Base-by-base conservation (phyloP, 306 rosid genomes). In the Prunus armeniaca region DNA sequence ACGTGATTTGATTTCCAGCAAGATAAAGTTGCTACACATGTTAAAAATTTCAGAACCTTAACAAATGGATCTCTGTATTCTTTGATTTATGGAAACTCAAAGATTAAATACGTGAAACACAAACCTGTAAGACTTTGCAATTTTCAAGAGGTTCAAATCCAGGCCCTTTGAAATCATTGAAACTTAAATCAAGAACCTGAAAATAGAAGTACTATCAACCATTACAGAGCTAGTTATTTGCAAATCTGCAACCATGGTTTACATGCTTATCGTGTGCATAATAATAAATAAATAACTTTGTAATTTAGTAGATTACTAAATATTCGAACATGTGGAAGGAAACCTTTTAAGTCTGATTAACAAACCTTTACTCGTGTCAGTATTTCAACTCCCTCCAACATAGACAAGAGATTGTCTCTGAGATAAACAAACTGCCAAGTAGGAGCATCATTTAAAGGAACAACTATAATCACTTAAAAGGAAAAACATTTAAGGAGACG, bases 141-240 rank as follows among this genome's bases (percentile, higher is more conserved):
- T 83, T 91, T 77, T 91, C 96, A 67, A 96, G 97, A 80, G 99
- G 99, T 80, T 96, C 99, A 85, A 96, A 96, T 78, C 97, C 99
- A 74, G 98, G 99, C 58, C 98, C 99, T 83, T 92, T 92, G 84
- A 96, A 96, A 72, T 91, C 96, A 84, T 96, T 96, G 84, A 96
- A 96, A 85, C 99, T 96, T 87, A 96, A 86, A 86, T 96, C 98
- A 73, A 96, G 98, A 91, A 96, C 99, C 99, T 95, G 86, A 68
- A 65, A 38, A 66, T 25, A 75, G n/a, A 61, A 67, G 73, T 61
- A 76, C 58, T 25, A 32, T 49, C 49, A 76, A 73, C 81, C 63
- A 84, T 77, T 71, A 70, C 58, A 62, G 77, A 70, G 71, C 62
- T 70, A 71, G 47, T 60, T n/a, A 50, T n/a, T 34, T 79, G 72